Evolutionary conservation across 176 grass and related monocot genomes (phyloP).

Genomic region (Pontederia crassipes): DNA sequence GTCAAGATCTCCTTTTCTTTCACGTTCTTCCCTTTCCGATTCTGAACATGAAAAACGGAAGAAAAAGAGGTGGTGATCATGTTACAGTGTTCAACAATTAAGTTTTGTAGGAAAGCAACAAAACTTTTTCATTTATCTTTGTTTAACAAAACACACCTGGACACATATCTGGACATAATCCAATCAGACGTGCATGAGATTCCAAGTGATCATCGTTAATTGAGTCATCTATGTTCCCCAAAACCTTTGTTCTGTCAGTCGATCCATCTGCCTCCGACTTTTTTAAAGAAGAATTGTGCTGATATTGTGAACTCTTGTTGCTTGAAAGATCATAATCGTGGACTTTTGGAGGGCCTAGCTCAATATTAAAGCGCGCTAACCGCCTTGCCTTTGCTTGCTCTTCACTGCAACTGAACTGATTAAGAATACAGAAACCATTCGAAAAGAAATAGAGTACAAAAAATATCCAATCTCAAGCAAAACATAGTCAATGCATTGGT

Average conservation of each 20-base stretch:
- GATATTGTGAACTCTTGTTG: constrained; percentile 30
- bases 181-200: constrained; percentile 44
- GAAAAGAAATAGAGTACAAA: neutral
- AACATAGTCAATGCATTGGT: neutral
- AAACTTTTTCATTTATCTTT: neutral
- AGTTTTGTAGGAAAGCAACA: too few species aligned
- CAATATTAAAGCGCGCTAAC: constrained; percentile 61
- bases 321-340: constrained; percentile 32
- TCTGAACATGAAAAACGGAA: constrained; percentile 28
- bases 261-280: constrained; percentile 12
- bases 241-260: neutral
- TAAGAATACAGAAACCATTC: constrained; percentile 3
- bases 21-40: constrained; percentile 76
- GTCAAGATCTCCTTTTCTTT: constrained; percentile 98
- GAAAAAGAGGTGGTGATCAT: neutral
- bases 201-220: constrained; percentile 36
- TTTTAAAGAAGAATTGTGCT: constrained; percentile 30
- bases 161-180: constrained; percentile 90
- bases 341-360: constrained; percentile 57
- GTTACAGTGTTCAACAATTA: too few species aligned
- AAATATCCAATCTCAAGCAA: neutral
- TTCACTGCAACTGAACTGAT: constrained; percentile 42
- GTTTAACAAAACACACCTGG: constrained; percentile 40
- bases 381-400: constrained; percentile 77
- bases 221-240: constrained; percentile 16